Conservation (phyloP, 2,329 filamentous ascomycete genomes). For the Beauveria pseudobassiana region DNA sequence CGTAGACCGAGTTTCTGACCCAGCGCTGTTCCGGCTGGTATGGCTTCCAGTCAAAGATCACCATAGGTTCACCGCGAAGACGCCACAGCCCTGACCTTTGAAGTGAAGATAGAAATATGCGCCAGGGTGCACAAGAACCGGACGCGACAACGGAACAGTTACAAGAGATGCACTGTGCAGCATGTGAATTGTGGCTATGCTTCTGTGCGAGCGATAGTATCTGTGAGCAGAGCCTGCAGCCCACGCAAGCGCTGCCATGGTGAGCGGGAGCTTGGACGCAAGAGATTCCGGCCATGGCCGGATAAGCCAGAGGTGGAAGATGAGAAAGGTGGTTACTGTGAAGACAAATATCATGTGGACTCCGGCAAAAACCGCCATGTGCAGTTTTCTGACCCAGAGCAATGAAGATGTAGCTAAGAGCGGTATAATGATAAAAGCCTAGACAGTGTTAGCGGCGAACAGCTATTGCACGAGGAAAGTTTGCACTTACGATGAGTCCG, state of each 20-base stretch:
- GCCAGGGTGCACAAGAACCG: not conserved
- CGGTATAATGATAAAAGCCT: not conserved
- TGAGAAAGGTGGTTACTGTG: not conserved
- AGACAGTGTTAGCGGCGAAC: not conserved
- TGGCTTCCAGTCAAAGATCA: not conserved
- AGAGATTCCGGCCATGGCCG: not conserved
- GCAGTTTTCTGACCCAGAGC: not conserved
- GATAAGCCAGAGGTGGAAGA: not conserved
- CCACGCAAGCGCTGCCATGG: not conserved
- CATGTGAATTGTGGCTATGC: not conserved
- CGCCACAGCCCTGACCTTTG: not conserved
- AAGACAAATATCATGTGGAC: not conserved
- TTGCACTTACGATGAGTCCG: not conserved
- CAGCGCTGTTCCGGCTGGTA: not conserved
- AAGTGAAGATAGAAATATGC: slow-evolving; percentile 1
- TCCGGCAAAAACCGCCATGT: not conserved
- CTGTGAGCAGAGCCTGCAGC: not conserved
- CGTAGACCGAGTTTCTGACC: not conserved
- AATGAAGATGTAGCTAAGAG: not conserved
- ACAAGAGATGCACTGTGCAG: not conserved
- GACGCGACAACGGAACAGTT: not conserved
- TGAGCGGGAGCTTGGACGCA: not conserved
- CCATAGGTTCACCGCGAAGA: not conserved
- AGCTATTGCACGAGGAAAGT: not conserved
- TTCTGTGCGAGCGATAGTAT: not conserved